Conservation (phyloP, 2,329 filamentous ascomycete genomes). For the Cladophialophora chaetospira region DNA sequence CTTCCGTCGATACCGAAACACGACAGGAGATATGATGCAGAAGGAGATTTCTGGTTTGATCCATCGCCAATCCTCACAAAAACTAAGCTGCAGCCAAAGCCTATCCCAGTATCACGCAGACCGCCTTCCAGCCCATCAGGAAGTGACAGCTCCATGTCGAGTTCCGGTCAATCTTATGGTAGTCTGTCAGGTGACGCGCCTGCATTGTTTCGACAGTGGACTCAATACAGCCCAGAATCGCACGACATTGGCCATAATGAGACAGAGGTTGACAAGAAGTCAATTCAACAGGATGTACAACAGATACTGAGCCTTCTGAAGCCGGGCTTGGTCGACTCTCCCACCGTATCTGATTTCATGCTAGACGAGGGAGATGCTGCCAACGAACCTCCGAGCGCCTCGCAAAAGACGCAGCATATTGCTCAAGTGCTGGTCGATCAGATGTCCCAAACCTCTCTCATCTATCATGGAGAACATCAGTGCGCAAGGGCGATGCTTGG, state of each 20-base stretch:
- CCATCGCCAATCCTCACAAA: constrained; percentile 8
- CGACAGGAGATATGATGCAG: constrained; percentile 56
- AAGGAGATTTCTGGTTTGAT: constrained; percentile 30
- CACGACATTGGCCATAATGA: constrained; percentile 1
- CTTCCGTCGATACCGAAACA: constrained; percentile 29
- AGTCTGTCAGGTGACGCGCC: neutral
- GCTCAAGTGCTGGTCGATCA: constrained; percentile 31
- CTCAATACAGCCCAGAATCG: constrained; percentile 19
- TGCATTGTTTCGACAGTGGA: constrained; percentile 17
- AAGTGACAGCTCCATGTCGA: constrained; percentile 14
- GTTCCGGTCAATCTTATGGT: neutral
- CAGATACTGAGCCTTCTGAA: constrained; percentile 19
- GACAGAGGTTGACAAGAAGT: constrained; percentile 12
- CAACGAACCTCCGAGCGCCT: neutral
- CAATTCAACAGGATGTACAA: constrained; percentile 16
- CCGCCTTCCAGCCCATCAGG: constrained; percentile 20
- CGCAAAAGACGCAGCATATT: constrained; percentile 15
- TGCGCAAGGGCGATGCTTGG: constrained; percentile 21
- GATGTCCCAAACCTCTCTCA: constrained; percentile 48
- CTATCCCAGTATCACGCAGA: constrained; percentile 6
- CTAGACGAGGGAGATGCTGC: neutral
- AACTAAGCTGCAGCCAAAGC: neutral
- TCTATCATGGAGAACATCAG: constrained; percentile 4
- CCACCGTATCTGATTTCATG: constrained; percentile 7
- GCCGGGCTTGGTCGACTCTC: constrained; percentile 8